These are phyloP conservation scores for Lichtheimia corymbifera DNA, from an alignment of 371 early-diverging fungal genomes.

Conservation along the genomic window DNA sequence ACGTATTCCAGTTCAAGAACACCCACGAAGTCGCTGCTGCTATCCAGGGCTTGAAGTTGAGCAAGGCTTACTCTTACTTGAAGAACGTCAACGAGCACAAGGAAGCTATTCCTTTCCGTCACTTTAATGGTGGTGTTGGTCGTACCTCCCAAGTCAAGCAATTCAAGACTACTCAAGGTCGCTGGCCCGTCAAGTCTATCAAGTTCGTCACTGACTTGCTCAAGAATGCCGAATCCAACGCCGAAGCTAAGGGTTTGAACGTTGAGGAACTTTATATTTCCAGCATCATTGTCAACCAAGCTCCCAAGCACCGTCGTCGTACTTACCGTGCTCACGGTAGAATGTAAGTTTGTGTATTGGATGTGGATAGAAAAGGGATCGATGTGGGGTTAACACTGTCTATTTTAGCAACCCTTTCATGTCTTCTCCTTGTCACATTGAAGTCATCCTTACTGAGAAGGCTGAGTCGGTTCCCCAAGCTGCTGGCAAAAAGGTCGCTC, in stretches of 20 bases:
- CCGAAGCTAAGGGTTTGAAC: conserved; percentile 93
- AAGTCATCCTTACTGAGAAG: conserved; percentile 88
- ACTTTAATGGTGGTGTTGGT: conserved; percentile 96
- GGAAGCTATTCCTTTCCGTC: conserved; percentile 96
- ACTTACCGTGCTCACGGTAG: conserved; percentile 99
- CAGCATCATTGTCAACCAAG: conserved; percentile 98
- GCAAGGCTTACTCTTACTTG: conserved; percentile 94
- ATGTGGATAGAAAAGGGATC: not conserved
- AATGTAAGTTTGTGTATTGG: conserved; percentile 19
- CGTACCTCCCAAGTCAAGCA: conserved; percentile 97
- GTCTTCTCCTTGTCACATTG: conserved; percentile 97
- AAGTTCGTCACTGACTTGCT: conserved; percentile 90
- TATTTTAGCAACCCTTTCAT: conserved; percentile 80
- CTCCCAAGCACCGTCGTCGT: conserved; percentile 97
- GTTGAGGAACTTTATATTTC: conserved; percentile 85
- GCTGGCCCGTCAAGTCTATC: conserved; percentile 98
- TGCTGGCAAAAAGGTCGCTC: conserved; percentile 53
- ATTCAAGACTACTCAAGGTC: conserved; percentile 88
- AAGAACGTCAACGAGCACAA: conserved; percentile 94
- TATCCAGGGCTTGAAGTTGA: conserved; percentile 92
- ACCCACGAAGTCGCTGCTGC: conserved; percentile 97
- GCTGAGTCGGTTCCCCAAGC: conserved; percentile 74
- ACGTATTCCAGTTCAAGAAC: conserved; percentile 79
- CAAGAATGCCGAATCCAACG: conserved; percentile 96
- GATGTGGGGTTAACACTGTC: not conserved